Conservation (phyloP, 306 rosid species). For the Quercus glauca region DNA sequence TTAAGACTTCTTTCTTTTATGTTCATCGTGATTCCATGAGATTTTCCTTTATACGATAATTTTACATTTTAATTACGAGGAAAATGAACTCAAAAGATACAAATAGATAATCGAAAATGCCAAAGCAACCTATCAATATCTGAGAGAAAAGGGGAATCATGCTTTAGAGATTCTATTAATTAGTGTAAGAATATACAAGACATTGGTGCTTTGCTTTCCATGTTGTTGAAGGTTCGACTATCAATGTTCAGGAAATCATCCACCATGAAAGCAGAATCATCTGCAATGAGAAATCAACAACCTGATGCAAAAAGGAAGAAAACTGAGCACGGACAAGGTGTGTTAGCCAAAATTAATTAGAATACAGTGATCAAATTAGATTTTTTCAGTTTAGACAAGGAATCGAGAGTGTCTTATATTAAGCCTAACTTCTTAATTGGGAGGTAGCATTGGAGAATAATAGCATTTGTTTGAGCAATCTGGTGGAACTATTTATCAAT, state of each 20-base stretch:
- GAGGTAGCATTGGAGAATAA: background rate
- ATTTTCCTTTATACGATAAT: slow-evolving; percentile 19
- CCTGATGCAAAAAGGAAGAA: slow-evolving; percentile 52
- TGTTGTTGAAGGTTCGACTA: slow-evolving; percentile 11
- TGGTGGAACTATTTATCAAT: background rate
- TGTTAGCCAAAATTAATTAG: slow-evolving; percentile 35
- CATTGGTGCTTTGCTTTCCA: background rate
- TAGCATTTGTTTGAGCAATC: background rate
- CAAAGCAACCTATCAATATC: slow-evolving; percentile 23
- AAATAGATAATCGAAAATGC: slow-evolving; percentile 31
- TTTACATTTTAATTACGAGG: slow-evolving; percentile 42
- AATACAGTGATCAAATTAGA: slow-evolving; percentile 67
- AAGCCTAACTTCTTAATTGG: background rate
- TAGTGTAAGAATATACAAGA: slow-evolving; percentile 4
- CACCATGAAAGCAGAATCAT: slow-evolving; percentile 30
- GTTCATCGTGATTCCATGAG: slow-evolving; percentile 2
- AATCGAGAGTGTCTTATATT: slow-evolving; percentile 27
- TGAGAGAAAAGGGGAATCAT: slow-evolving; percentile 57
- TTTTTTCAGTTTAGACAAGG: slow-evolving; percentile 75
- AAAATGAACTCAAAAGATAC: slow-evolving; percentile 23
- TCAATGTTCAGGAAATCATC: slow-evolving; percentile 61
- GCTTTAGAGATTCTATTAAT: slow-evolving; percentile 3
- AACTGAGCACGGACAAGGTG: slow-evolving; percentile 28
- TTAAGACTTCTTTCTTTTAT: background rate
- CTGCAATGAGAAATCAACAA: slow-evolving; percentile 33